Evolutionary conservation across 441 rosid genomes (phyloP).

Genomic region (Populus tomentosa): DNA sequence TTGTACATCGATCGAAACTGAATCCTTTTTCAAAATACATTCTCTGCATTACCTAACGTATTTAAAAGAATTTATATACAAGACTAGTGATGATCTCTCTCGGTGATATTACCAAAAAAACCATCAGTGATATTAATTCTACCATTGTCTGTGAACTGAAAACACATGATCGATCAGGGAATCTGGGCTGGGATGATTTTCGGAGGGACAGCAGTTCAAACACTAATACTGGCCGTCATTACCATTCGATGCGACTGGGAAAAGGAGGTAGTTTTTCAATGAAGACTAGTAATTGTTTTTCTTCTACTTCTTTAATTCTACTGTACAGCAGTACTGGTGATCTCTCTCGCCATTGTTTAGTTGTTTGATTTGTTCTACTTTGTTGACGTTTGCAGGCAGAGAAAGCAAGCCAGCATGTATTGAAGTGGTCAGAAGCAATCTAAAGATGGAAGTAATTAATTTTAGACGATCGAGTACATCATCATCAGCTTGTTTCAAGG

Average conservation of each 20-base stretch:
- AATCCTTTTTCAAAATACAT: too few species aligned
- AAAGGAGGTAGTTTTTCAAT: slow-evolving; percentile 44
- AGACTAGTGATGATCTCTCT: too few species aligned
- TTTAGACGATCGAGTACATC: not conserved
- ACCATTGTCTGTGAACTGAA: not conserved
- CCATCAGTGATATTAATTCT: not conserved
- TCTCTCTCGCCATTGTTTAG: not conserved
- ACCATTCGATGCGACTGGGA: slow-evolving; percentile 84
- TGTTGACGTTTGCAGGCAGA: slow-evolving; percentile 45
- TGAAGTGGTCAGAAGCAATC: slow-evolving; percentile 47
- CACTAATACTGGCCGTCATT: slow-evolving; percentile 48
- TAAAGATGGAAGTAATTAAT: not conserved
- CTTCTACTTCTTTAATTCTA: not conserved
- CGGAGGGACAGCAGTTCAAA: slow-evolving; percentile 82
- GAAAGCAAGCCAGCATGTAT: slow-evolving; percentile 49
- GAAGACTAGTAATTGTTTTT: not conserved
- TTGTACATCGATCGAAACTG: too few species aligned
- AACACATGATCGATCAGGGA: slow-evolving; percentile 37
- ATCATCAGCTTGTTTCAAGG: too few species aligned
- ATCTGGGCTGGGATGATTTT: slow-evolving; percentile 95
- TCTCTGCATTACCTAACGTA: too few species aligned
- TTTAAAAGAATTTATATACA: slow-evolving; percentile 1
- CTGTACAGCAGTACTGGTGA: not conserved
- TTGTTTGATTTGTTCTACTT: not conserved
- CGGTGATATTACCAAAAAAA: too few species aligned